Base-by-base conservation (phyloP, 164 flowering plant genomes). In the Liriodendron chinense region DNA sequence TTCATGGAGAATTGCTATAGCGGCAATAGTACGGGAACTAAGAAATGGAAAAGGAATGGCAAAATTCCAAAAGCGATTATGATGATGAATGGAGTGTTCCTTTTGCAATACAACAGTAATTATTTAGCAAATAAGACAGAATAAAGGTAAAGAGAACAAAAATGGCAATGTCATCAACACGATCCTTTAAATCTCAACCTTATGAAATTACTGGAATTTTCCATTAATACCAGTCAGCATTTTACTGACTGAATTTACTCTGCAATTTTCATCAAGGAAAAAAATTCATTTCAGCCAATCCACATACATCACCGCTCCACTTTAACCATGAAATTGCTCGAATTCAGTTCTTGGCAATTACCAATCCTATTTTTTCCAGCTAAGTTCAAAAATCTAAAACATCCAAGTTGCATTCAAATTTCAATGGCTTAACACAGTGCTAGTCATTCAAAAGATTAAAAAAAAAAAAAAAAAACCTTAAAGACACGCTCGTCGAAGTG, bases 401-500 rank as follows among this genome's bases (percentile, higher is more conserved):
- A 63, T 22, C 22, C 65, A 63, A 63, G 22, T 63, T 63, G 56
- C 10, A 9, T 72, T 34, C 23, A 34, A 34, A 13, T 62, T 63
- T 57, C 65, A 18, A 56, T 43, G 50, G 65, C 8, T 66, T 18
- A 9, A n/a, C n/a, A n/a, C n/a, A n/a, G n/a, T n/a, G n/a, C n/a
- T n/a, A n/a, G n/a, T n/a, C n/a, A n/a, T n/a, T n/a, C n/a, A n/a
- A n/a, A n/a, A n/a, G n/a, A n/a, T n/a, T n/a, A n/a, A n/a, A n/a
- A n/a, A n/a, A n/a, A n/a, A 25, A 24, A 21, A 14, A 57, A 49
- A 25, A 20, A 62, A 89, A 93, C 98, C 93, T 86, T 78, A 83
- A 94, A 94, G 48, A 86, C 89, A 13, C 84, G 83, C 77, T 92
- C 97, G 75, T 91, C 85, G 59, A 87, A 93, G 57, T 47, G 80